These are phyloP conservation scores for Malassezia nana DNA, from an alignment of 1,284 basidiomycete genomes.

Conservation along the genomic window DNA sequence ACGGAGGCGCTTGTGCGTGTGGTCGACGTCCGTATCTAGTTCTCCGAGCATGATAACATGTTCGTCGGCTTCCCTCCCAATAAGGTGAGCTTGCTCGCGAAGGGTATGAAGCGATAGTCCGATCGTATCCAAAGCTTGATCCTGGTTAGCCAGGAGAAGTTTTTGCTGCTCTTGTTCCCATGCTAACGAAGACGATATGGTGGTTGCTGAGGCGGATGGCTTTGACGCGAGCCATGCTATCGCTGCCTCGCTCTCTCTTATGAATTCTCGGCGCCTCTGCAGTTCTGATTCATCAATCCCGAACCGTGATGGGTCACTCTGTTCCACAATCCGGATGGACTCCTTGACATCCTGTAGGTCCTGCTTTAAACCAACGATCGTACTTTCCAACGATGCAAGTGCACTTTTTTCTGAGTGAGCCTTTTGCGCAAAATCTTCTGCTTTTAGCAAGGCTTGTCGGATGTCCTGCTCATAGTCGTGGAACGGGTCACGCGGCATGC, in stretches of 20 bases:
- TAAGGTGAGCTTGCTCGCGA: slow-evolving; percentile 35
- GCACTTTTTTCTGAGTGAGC: slow-evolving; percentile 15
- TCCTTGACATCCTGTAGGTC: slow-evolving; percentile 41
- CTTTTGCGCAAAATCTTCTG: not conserved
- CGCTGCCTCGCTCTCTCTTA: slow-evolving; percentile 27
- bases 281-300: slow-evolving; percentile 33
- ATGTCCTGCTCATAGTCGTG: slow-evolving; percentile 42
- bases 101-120: slow-evolving; percentile 33
- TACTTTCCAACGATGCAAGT: slow-evolving; percentile 23
- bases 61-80: slow-evolving; percentile 43
- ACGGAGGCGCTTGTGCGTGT: slow-evolving; percentile 28
- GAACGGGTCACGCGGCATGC: slow-evolving; percentile 43
- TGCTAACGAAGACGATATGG: slow-evolving; percentile 21
- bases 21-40: slow-evolving; percentile 39
- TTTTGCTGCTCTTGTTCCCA: slow-evolving; percentile 41
- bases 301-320: slow-evolving; percentile 37
- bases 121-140: slow-evolving; percentile 39
- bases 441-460: slow-evolving; percentile 20
- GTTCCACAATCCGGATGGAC: slow-evolving; percentile 35
- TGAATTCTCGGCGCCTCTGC: slow-evolving; percentile 24
- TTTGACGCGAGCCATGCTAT: slow-evolving; percentile 8
- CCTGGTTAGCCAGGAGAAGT: slow-evolving; percentile 37
- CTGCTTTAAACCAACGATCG: slow-evolving; percentile 31
- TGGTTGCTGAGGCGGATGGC: not conserved
- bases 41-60: slow-evolving; percentile 42